Percentiles rank a stretch among this genome's conserved stretches.
phyloP scores from a whole-genome alignment of 352 stramenopile species.

The Pythium volutum region DNA sequence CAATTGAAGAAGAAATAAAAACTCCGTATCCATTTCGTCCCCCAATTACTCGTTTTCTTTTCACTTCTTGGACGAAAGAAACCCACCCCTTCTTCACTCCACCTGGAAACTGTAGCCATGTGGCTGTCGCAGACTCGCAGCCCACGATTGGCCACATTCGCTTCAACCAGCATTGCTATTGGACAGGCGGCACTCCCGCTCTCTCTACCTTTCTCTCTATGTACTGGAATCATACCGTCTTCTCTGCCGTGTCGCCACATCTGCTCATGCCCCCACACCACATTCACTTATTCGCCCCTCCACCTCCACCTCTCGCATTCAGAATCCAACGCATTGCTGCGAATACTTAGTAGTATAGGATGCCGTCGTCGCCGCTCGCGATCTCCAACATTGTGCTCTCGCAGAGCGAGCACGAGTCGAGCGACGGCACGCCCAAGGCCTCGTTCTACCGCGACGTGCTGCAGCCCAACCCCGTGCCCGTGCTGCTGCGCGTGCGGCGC shows the following conservation, averaged over 20 bases:
- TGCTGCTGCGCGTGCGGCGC: conserved; percentile 25
- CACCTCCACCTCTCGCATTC: neutral
- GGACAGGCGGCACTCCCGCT: too few species aligned
- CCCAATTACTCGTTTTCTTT: too few species aligned
- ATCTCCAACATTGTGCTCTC: conserved; percentile 72
- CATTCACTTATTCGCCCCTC: neutral
- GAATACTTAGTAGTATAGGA: too few species aligned
- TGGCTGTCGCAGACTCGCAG: conserved; percentile 2
- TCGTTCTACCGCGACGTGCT: conserved; percentile 26
- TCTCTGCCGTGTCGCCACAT: neutral
- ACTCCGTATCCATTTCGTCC: too few species aligned
- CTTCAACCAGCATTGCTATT: neutral
- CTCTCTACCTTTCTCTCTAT: conserved; percentile 8
- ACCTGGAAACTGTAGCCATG: conserved; percentile 8
- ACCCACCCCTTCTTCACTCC: neutral
- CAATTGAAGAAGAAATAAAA: neutral
- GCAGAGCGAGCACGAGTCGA: conserved; percentile 19
- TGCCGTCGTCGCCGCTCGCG: conserved; percentile 47
- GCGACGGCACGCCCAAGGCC: conserved; percentile 19
- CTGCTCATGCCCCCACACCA: too few species aligned
- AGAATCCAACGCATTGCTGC: neutral
- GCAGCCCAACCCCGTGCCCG: conserved; percentile 25
- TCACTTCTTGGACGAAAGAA: too few species aligned
- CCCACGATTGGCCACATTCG: neutral
- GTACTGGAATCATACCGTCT: conserved; percentile 1